Evolutionary conservation across 1,139 yeast genomes (phyloP).

Genomic region (Saccharomyces hybrid): DNA sequence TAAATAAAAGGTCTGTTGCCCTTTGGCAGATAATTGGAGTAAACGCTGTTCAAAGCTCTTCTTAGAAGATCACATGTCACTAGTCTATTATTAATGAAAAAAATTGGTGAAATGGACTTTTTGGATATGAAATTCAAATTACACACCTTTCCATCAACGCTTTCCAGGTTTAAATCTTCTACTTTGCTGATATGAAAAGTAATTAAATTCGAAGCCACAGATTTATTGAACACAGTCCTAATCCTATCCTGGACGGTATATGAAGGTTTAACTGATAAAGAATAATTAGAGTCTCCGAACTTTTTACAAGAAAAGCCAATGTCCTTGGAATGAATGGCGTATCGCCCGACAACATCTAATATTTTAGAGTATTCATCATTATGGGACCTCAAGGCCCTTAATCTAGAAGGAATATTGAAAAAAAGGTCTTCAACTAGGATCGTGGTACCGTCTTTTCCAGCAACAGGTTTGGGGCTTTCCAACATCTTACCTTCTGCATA

Average conservation of each 20-base stretch:
- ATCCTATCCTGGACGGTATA: conserved; percentile 56
- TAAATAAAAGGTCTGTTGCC: conserved; percentile 77
- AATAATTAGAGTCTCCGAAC: conserved; percentile 55
- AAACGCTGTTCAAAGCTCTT: conserved; percentile 60
- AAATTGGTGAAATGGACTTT: conserved; percentile 57
- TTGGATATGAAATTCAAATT: conserved; percentile 67
- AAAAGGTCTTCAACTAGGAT: conserved; percentile 82
- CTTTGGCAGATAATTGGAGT: conserved; percentile 64
- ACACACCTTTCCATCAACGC: conserved; percentile 55
- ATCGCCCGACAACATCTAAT: conserved; percentile 75
- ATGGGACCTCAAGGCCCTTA: conserved; percentile 56
- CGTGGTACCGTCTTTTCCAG: conserved; percentile 85
- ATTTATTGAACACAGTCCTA: conserved; percentile 62
- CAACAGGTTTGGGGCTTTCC: conserved; percentile 60
- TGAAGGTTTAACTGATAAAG: conserved; percentile 46
- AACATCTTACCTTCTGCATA: conserved; percentile 57
- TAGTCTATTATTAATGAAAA: conserved; percentile 78
- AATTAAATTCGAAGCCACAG: conserved; percentile 55
- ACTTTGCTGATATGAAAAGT: conserved; percentile 21
- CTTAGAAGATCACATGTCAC: conserved; percentile 77
- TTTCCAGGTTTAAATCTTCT: conserved; percentile 41
- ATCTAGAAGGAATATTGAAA: conserved; percentile 77
- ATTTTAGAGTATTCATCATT: conserved; percentile 72
- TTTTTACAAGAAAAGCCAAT: conserved; percentile 79
- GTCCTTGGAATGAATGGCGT: conserved; percentile 63